A percentile compares a stretch with the other conserved stretches of the same genome.
phyloP scores from a whole-genome alignment of 163 green algal genomes.

The Chlorella variabilis region DNA sequence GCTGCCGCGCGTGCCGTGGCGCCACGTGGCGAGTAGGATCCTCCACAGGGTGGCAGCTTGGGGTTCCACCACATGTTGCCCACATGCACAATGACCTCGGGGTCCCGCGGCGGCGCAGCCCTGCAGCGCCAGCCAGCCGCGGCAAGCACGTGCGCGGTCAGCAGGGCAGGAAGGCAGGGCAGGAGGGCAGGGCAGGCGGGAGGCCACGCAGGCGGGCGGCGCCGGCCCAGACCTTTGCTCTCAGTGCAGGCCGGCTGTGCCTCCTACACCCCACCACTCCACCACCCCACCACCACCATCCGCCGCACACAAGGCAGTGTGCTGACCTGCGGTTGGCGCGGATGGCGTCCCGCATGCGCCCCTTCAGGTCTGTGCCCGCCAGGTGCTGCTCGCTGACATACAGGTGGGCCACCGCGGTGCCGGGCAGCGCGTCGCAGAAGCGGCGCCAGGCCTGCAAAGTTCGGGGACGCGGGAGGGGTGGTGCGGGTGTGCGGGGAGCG shows the following conservation, averaged over 20 bases:
- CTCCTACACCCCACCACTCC: too few species aligned
- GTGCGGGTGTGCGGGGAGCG: not conserved
- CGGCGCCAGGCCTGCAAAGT: slow-evolving; percentile 53
- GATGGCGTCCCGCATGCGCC: slow-evolving; percentile 61
- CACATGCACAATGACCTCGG: slow-evolving; percentile 56
- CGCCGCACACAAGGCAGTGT: not conserved
- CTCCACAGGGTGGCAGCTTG: slow-evolving; percentile 7
- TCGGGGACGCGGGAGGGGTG: not conserved
- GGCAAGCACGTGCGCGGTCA: not conserved
- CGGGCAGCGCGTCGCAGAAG: slow-evolving; percentile 51
- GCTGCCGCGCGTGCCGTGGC: not conserved
- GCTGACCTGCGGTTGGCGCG: slow-evolving; percentile 61
- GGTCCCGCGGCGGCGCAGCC: slow-evolving; percentile 39
- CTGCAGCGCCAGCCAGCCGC: slow-evolving; percentile 39
- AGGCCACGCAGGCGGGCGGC: not conserved
- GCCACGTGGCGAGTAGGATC: not conserved
- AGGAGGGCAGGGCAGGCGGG: not conserved
- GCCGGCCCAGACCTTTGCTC: too few species aligned
- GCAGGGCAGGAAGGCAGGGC: not conserved
- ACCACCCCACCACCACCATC: too few species aligned
- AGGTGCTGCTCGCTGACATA: slow-evolving; percentile 77
- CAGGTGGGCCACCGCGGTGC: slow-evolving; percentile 66
- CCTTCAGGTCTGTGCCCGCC: slow-evolving; percentile 60
- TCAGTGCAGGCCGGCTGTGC: too few species aligned
- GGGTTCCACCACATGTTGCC: slow-evolving; percentile 81